These are phyloP conservation scores for Globisporangium irregulare DNA, from an alignment of 352 stramenopile species.

Conservation along the genomic window DNA sequence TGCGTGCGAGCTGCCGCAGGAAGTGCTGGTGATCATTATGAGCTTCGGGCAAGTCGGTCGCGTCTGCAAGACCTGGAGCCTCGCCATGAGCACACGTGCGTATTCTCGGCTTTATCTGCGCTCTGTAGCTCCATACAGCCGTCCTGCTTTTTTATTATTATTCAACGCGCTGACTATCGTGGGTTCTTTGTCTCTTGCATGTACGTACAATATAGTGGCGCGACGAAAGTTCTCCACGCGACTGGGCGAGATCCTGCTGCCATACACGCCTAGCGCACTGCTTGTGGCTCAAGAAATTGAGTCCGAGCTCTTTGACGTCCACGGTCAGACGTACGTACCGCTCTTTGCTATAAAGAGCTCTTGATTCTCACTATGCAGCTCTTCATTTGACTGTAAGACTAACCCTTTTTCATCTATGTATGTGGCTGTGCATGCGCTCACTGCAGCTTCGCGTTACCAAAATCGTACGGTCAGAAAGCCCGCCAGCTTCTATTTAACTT, in stretches of 20 bases:
- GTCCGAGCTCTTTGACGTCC: constrained; percentile 47
- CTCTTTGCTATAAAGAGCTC: not conserved
- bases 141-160: not conserved
- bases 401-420: not conserved
- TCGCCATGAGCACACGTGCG: constrained; percentile 58
- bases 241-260: constrained; percentile 50
- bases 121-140: not conserved
- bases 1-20: constrained; percentile 56
- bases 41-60: constrained; percentile 69
- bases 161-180: not conserved
- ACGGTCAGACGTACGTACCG: constrained; percentile 44
- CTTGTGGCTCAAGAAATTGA: constrained; percentile 57
- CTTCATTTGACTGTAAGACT: not conserved
- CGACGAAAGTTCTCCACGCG: constrained; percentile 57
- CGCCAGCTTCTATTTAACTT: constrained; percentile 83
- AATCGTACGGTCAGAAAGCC: constrained; percentile 78
- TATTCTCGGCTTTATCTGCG: not conserved
- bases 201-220: constrained; percentile 29
- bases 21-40: constrained; percentile 72
- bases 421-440: not conserved
- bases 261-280: constrained; percentile 43
- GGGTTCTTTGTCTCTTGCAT: not conserved
- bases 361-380: not conserved
- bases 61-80: constrained; percentile 80
- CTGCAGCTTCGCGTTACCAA: constrained; percentile 59